These are phyloP conservation scores for Adansonia grandidieri DNA, from an alignment of 441 rosid species.

Conservation along the genomic window DNA sequence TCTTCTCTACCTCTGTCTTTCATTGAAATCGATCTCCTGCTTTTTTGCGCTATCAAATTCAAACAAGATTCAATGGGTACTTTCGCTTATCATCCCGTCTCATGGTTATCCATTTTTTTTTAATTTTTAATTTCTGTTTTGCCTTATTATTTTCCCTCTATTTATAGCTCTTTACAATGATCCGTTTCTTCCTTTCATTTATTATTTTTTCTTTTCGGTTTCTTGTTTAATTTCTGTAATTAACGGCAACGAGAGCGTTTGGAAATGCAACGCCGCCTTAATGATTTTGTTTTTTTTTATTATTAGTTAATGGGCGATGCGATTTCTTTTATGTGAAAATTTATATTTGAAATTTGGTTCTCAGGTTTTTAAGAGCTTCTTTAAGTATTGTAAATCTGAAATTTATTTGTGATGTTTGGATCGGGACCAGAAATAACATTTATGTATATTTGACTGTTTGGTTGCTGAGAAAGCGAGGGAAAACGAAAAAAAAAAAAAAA, in stretches of 20 bases:
- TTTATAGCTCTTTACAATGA: slow-evolving; percentile 22
- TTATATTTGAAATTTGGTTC: neutral
- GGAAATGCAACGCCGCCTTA: slow-evolving; percentile 19
- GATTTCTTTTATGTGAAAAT: neutral
- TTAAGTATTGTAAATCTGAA: slow-evolving; percentile 15
- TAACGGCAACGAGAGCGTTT: slow-evolving; percentile 31
- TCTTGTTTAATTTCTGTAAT: slow-evolving; percentile 28
- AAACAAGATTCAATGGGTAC: slow-evolving; percentile 44
- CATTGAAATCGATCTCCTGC: slow-evolving; percentile 26
- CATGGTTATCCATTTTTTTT: slow-evolving; percentile 14
- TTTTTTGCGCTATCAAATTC: slow-evolving; percentile 20
- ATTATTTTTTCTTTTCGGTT: neutral
- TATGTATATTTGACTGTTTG: slow-evolving; percentile 24
- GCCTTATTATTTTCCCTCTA: neutral
- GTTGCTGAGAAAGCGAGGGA: slow-evolving; percentile 27
- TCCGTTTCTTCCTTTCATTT: slow-evolving; percentile 37
- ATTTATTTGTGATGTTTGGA: slow-evolving; percentile 14
- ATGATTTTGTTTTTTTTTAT: neutral
- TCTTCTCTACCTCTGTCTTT: slow-evolving; percentile 12
- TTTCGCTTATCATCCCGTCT: slow-evolving; percentile 25
- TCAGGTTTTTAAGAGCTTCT: slow-evolving; percentile 9
- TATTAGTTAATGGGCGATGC: slow-evolving; percentile 16
- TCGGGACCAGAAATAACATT: slow-evolving; percentile 20
- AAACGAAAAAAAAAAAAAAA: neutral
- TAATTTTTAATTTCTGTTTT: slow-evolving; percentile 22